These are phyloP conservation scores for Discostella stelligera DNA, from an alignment of 352 stramenopile genomes.

Conservation along the genomic window DNA sequence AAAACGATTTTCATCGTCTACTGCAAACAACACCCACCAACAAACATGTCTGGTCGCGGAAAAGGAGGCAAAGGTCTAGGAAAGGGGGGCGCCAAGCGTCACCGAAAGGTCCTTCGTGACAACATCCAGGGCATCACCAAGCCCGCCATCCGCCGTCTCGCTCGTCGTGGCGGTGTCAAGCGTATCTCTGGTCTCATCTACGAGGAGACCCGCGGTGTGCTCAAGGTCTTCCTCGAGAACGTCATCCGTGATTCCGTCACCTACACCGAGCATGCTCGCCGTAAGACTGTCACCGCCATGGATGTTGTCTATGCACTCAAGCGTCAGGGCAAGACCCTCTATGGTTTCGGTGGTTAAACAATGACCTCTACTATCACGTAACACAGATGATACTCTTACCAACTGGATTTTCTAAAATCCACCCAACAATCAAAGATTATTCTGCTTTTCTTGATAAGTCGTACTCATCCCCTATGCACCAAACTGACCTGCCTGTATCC, in stretches of 20 bases:
- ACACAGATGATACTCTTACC: neutral
- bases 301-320: constrained; percentile 98
- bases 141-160: constrained; percentile 92
- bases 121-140: constrained; percentile 97
- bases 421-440: constrained; percentile 21
- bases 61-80: constrained; percentile 94
- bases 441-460: too few relatives aligned
- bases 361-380: neutral
- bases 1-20: constrained; percentile 24
- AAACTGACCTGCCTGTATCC: too few relatives aligned
- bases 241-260: constrained; percentile 29
- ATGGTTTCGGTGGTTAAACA: constrained; percentile 71
- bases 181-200: constrained; percentile 97
- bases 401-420: constrained; percentile 41
- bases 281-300: constrained; percentile 90
- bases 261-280: constrained; percentile 14
- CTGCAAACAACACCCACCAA: constrained; percentile 25
- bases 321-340: constrained; percentile 89
- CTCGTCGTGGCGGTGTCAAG: constrained; percentile 95
- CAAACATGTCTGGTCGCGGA: constrained; percentile 81
- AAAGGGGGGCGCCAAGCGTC: constrained; percentile 95
- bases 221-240: constrained; percentile 82
- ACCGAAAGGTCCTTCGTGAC: constrained; percentile 95
- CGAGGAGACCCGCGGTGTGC: constrained; percentile 95
- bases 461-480: too few relatives aligned